These are phyloP conservation scores for Peniophora sp. DNA, from an alignment of 1,284 basidiomycete species.

Conservation along the genomic window DNA sequence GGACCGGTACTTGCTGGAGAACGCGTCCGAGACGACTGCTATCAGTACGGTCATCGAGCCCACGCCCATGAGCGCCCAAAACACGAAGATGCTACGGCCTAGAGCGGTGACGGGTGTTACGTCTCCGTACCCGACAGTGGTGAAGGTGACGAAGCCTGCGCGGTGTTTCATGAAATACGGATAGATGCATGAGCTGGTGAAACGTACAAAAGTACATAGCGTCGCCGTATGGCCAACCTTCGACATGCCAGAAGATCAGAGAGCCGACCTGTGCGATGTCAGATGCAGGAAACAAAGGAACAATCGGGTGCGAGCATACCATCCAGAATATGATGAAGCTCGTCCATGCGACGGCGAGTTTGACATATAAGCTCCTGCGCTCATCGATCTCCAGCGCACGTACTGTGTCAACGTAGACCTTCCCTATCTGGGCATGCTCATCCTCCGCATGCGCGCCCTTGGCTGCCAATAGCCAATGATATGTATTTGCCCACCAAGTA, in stretches of 20 bases:
- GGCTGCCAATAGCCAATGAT: slow-evolving; percentile 16
- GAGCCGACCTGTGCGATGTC: slow-evolving; percentile 35
- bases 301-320: slow-evolving; percentile 21
- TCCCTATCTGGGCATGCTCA: slow-evolving; percentile 4
- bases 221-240: slow-evolving; percentile 41
- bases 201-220: slow-evolving; percentile 68
- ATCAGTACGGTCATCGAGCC: slow-evolving; percentile 69
- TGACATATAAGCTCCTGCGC: slow-evolving; percentile 20
- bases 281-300: background rate
- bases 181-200: slow-evolving; percentile 11
- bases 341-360: slow-evolving; percentile 36
- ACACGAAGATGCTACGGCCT: slow-evolving; percentile 72
- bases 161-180: background rate
- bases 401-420: slow-evolving; percentile 1
- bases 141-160: slow-evolving; percentile 46
- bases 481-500: slow-evolving; percentile 9
- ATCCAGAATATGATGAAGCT: slow-evolving; percentile 55
- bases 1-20: slow-evolving; percentile 10
- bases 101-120: slow-evolving; percentile 51
- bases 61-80: slow-evolving; percentile 75
- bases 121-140: slow-evolving; percentile 70
- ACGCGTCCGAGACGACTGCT: slow-evolving; percentile 62
- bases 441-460: slow-evolving; percentile 19
- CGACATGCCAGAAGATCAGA: slow-evolving; percentile 45
- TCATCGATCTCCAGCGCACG: slow-evolving; percentile 9